Evolutionary conservation across 768 basidiomycete genomes (phyloP).

Genomic region (Boletus sensibilis): DNA sequence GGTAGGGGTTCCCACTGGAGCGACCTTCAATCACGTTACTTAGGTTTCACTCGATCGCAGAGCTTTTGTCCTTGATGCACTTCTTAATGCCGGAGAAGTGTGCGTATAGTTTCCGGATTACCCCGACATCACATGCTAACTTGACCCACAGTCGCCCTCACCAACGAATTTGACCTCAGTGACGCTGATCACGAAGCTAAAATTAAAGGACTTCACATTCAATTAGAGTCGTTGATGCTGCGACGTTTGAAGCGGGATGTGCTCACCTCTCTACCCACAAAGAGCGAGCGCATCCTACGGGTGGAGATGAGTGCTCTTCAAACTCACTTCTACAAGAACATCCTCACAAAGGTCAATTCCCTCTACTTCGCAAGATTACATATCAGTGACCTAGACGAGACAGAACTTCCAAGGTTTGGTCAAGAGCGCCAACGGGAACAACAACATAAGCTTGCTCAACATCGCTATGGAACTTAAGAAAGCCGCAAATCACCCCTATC

Average conservation of each 20-base stretch:
- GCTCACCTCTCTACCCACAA: conserved; percentile 91
- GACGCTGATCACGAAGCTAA: conserved; percentile 92
- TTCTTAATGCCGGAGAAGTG: conserved; percentile 99
- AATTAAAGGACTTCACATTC: conserved; percentile 93
- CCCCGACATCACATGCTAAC: conserved; percentile 5
- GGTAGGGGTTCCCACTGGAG: conserved; percentile 46
- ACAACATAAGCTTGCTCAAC: conserved; percentile 93
- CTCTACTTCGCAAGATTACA: background rate
- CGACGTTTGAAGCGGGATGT: conserved; percentile 95
- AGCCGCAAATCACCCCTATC: conserved; percentile 95
- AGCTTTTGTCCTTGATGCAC: conserved; percentile 95
- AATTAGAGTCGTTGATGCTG: conserved; percentile 92
- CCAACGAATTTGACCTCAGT: conserved; percentile 92
- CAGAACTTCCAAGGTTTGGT: conserved; percentile 92
- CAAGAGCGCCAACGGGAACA: conserved; percentile 85
- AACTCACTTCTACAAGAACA: conserved; percentile 99
- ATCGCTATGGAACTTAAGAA: conserved; percentile 99
- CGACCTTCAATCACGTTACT: conserved; percentile 5
- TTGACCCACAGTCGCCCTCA: conserved; percentile 66
- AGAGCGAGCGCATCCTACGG: conserved; percentile 95
- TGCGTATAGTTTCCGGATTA: conserved; percentile 36
- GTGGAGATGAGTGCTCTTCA: conserved; percentile 98
- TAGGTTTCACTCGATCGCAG: conserved; percentile 40
- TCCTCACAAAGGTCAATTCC: conserved; percentile 74
- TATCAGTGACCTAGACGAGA: conserved; percentile 4